Conservation (phyloP, 2,329 filamentous ascomycete genomes). For the Aspergillus alliaceus region DNA sequence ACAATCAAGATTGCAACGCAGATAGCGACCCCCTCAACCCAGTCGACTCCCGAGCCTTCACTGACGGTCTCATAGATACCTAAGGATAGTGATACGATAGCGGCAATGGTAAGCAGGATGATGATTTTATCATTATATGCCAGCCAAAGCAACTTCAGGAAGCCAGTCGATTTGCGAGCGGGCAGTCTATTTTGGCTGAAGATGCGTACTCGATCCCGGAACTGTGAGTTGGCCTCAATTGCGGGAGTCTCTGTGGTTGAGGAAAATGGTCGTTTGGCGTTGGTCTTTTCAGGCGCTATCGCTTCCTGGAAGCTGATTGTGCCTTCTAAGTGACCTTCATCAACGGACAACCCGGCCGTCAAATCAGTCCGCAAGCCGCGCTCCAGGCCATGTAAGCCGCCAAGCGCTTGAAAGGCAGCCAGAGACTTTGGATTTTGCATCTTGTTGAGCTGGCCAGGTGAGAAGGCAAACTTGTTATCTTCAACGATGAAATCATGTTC, state of each 20-base stretch:
- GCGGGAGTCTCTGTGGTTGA: slow-evolving; percentile 6
- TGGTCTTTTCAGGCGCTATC: slow-evolving; percentile 34
- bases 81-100: slow-evolving; percentile 66
- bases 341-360: slow-evolving; percentile 70
- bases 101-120: slow-evolving; percentile 67
- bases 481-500: slow-evolving; percentile 74
- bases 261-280: slow-evolving; percentile 7
- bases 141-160: slow-evolving; percentile 64
- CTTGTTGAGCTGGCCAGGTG: slow-evolving; percentile 75
- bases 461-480: slow-evolving; percentile 82
- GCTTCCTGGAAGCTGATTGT: slow-evolving; percentile 72
- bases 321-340: slow-evolving; percentile 69
- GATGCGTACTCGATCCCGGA: slow-evolving; percentile 59
- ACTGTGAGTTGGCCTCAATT: slow-evolving; percentile 32
- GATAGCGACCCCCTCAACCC: slow-evolving; percentile 68
- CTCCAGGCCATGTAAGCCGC: slow-evolving; percentile 75
- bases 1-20: slow-evolving; percentile 65
- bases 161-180: slow-evolving; percentile 61
- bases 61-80: slow-evolving; percentile 68
- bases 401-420: slow-evolving; percentile 75
- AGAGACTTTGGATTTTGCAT: slow-evolving; percentile 87
- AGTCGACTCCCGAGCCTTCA: slow-evolving; percentile 54
- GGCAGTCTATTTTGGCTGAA: slow-evolving; percentile 64
- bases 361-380: slow-evolving; percentile 74
- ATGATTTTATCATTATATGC: slow-evolving; percentile 75